Conservation (phyloP, 1,139 yeast species). For the Hansenula sp. region DNA sequence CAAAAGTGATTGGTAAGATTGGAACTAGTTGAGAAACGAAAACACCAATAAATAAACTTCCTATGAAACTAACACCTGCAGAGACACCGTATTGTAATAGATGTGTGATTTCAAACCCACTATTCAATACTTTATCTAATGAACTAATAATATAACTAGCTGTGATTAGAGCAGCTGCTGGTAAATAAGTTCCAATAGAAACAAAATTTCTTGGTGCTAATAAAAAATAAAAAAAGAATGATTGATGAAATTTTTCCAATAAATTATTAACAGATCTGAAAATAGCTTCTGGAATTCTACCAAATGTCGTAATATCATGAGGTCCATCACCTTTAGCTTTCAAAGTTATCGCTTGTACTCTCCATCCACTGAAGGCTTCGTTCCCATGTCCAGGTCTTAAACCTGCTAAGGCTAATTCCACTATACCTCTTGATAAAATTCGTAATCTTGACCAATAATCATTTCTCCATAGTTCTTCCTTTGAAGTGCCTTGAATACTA, state of each 20-base stretch:
- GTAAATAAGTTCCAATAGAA: slow-evolving; percentile 90
- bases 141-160: slow-evolving; percentile 71
- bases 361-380: slow-evolving; percentile 95
- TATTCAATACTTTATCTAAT: slow-evolving; percentile 51
- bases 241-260: slow-evolving; percentile 94
- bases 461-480: slow-evolving; percentile 40
- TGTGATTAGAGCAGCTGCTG: slow-evolving; percentile 75
- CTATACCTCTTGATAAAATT: slow-evolving; percentile 61
- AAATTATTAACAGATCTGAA: slow-evolving; percentile 89
- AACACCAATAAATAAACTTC: slow-evolving; percentile 19
- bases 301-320: slow-evolving; percentile 82
- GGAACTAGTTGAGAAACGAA: slow-evolving; percentile 21
- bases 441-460: slow-evolving; percentile 48
- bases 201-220: slow-evolving; percentile 78
- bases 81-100: slow-evolving; percentile 13
- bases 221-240: slow-evolving; percentile 88
- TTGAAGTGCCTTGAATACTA: slow-evolving; percentile 59
- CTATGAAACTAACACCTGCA: slow-evolving; percentile 6
- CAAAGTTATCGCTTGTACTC: slow-evolving; percentile 85
- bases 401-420: slow-evolving; percentile 70
- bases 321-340: slow-evolving; percentile 63
- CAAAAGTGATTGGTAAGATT: slow-evolving; percentile 9
- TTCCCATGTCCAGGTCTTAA: slow-evolving; percentile 59
- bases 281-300: slow-evolving; percentile 83
- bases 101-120: slow-evolving; percentile 25